Percentiles rank a stretch among this genome's conserved stretches.
These are phyloP conservation scores for Sporormia fimetaria DNA, from an alignment of 495 filamentous ascomycete genomes.

Conservation along the genomic window DNA sequence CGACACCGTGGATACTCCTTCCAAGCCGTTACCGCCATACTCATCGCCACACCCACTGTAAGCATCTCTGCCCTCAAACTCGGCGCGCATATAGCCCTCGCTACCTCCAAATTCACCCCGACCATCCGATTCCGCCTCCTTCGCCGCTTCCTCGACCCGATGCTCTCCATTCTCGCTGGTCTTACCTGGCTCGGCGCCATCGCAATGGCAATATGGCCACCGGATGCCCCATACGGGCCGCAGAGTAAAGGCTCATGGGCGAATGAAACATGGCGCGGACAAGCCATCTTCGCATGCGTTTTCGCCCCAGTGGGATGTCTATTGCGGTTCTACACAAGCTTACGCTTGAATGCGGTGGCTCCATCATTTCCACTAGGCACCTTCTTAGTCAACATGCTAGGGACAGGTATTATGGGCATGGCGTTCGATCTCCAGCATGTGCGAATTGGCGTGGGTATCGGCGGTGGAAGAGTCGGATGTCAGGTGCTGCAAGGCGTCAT, in stretches of 20 bases:
- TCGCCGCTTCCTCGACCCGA: slow-evolving; percentile 51
- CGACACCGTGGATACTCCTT: slow-evolving; percentile 76
- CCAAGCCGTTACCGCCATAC: slow-evolving; percentile 61
- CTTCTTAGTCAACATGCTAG: slow-evolving; percentile 71
- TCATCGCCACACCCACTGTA: slow-evolving; percentile 55
- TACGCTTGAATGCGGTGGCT: slow-evolving; percentile 54
- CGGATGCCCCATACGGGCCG: slow-evolving; percentile 42
- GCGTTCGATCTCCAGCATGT: slow-evolving; percentile 64
- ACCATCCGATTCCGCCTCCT: slow-evolving; percentile 46
- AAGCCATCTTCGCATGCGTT: slow-evolving; percentile 63
- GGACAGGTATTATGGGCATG: slow-evolving; percentile 55
- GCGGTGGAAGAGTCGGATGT: slow-evolving; percentile 45
- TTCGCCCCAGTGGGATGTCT: slow-evolving; percentile 81
- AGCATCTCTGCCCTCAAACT: slow-evolving; percentile 56
- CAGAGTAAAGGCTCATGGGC: slow-evolving; percentile 23
- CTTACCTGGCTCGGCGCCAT: slow-evolving; percentile 72
- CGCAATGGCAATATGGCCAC: slow-evolving; percentile 62
- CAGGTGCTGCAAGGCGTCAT: slow-evolving; percentile 73
- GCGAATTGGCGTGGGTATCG: slow-evolving; percentile 30
- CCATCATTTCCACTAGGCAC: slow-evolving; percentile 77
- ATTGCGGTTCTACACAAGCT: slow-evolving; percentile 57
- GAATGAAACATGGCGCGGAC: slow-evolving; percentile 59
- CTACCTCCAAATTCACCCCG: slow-evolving; percentile 44
- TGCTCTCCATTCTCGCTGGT: slow-evolving; percentile 51
- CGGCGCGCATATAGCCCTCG: slow-evolving; percentile 69